Conservation (phyloP, 768 basidiomycete species). For the Paxillus rubicundulus region DNA sequence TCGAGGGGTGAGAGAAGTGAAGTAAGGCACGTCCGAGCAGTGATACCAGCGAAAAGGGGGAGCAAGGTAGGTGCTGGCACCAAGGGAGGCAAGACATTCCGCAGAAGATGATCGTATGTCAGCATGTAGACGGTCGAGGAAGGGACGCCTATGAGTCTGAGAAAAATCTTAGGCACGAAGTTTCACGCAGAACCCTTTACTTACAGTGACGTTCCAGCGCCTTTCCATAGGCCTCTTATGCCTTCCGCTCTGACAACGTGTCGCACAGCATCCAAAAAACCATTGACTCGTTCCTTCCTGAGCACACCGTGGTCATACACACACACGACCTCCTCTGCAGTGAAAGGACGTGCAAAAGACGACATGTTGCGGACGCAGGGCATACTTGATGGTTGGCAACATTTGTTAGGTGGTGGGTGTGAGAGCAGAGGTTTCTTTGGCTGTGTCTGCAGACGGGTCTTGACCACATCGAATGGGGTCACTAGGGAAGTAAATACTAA, state of each 20-base stretch:
- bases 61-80: conserved; percentile 51
- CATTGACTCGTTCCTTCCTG: conserved; percentile 69
- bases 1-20: conserved; percentile 85
- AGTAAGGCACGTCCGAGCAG: conserved; percentile 78
- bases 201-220: conserved; percentile 86
- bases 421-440: conserved; percentile 56
- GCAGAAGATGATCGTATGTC: conserved; percentile 86
- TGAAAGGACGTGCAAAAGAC: conserved; percentile 56
- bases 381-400: conserved; percentile 60
- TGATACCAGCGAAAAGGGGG: conserved; percentile 79
- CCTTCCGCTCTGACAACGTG: conserved; percentile 85
- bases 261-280: conserved; percentile 81
- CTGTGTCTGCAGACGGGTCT: conserved; percentile 94
- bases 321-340: conserved; percentile 68
- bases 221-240: conserved; percentile 88
- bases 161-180: conserved; percentile 7
- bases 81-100: conserved; percentile 57
- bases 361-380: conserved; percentile 78
- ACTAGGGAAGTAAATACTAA: conserved; percentile 50
- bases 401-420: conserved; percentile 52
- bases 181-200: conserved; percentile 22
- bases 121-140: conserved; percentile 93
- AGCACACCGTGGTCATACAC: conserved; percentile 75
- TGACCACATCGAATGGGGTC: conserved; percentile 99
- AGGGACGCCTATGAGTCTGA: conserved; percentile 85